Percentiles rank a stretch among this genome's conserved stretches.
phyloP scores from a whole-genome alignment of 2,329 filamentous ascomycete species.

The Trichoderma gracile region DNA sequence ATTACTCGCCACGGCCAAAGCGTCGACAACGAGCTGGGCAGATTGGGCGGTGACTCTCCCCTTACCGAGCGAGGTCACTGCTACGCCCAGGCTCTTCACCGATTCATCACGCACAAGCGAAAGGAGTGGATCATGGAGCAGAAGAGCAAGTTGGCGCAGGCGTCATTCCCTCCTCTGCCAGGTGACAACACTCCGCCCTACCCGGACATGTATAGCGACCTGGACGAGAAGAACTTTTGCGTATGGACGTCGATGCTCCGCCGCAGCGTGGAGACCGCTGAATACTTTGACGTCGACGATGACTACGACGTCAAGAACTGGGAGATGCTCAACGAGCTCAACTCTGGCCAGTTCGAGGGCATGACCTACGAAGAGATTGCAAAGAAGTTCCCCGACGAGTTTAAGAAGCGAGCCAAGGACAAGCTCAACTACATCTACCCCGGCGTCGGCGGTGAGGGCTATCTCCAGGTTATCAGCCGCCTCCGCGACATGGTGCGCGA shows the following conservation, averaged over 20 bases:
- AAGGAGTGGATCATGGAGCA: conserved; percentile 81
- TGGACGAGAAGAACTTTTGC: conserved; percentile 86
- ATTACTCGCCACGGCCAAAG: conserved; percentile 95
- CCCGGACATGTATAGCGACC: conserved; percentile 72
- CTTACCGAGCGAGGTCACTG: conserved; percentile 76
- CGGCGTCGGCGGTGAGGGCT: conserved; percentile 91
- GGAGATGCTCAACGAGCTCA: conserved; percentile 97
- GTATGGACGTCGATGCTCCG: conserved; percentile 98
- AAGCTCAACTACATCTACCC: conserved; percentile 97
- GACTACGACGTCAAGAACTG: conserved; percentile 96
- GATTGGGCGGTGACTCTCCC: conserved; percentile 86
- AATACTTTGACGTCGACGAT: conserved; percentile 86
- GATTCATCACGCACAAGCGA: conserved; percentile 80
- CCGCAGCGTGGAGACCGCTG: conserved; percentile 82
- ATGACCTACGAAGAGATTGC: conserved; percentile 93
- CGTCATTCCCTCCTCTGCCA: conserved; percentile 83
- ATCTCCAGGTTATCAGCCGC: conserved; percentile 94
- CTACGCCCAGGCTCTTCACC: conserved; percentile 77
- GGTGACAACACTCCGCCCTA: conserved; percentile 95
- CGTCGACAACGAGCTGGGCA: conserved; percentile 79
- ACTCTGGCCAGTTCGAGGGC: conserved; percentile 89
- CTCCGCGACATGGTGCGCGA: conserved; percentile 94
- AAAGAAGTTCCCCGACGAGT: conserved; percentile 76
- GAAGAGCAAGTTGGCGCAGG: conserved; percentile 71
- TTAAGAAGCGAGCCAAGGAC: conserved; percentile 72